Conservation (phyloP, 106 monocot species). For the Allium cepa region DNA sequence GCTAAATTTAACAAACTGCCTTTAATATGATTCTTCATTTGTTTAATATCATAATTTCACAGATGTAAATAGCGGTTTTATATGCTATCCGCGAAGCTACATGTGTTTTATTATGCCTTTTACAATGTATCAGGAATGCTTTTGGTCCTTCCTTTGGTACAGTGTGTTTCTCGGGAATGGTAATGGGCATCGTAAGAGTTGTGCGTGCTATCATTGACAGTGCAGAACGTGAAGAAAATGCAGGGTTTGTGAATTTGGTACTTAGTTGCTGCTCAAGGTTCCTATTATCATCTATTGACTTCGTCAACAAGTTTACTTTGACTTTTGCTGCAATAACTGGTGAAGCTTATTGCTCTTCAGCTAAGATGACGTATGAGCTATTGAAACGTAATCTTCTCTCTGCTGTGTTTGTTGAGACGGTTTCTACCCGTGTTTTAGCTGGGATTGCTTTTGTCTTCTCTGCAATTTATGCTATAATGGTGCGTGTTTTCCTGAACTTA, state of each 20-base stretch:
- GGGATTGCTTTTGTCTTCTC: slow-evolving; percentile 81
- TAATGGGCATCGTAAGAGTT: slow-evolving; percentile 44
- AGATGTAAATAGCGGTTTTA: no score
- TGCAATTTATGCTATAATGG: slow-evolving; percentile 64
- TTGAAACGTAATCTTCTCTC: slow-evolving; percentile 90
- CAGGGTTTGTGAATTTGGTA: slow-evolving; percentile 55
- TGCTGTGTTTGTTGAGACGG: slow-evolving; percentile 91
- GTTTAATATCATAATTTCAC: no score
- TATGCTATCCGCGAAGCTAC: no score
- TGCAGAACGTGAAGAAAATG: slow-evolving; percentile 38
- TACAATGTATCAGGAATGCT: slow-evolving; percentile 49
- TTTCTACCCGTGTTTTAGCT: slow-evolving; percentile 65
- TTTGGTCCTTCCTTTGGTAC: slow-evolving; percentile 95
- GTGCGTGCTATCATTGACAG: slow-evolving; percentile 66
- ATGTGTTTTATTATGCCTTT: no score
- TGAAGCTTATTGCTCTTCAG: slow-evolving; percentile 82
- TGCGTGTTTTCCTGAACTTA: slow-evolving; percentile 19
- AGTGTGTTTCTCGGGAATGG: slow-evolving; percentile 81
- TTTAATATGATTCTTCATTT: no score
- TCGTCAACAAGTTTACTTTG: slow-evolving; percentile 90
- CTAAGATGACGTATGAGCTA: slow-evolving; percentile 90
- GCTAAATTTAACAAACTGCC: no score
- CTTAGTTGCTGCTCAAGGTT: slow-evolving; percentile 61
- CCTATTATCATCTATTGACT: slow-evolving; percentile 61
- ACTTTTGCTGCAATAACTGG: slow-evolving; percentile 97